Percentiles rank a stretch among this genome's conserved stretches.
phyloP scores from a whole-genome alignment of 352 stramenopile genomes.

The Phytophthora fragariae region DNA sequence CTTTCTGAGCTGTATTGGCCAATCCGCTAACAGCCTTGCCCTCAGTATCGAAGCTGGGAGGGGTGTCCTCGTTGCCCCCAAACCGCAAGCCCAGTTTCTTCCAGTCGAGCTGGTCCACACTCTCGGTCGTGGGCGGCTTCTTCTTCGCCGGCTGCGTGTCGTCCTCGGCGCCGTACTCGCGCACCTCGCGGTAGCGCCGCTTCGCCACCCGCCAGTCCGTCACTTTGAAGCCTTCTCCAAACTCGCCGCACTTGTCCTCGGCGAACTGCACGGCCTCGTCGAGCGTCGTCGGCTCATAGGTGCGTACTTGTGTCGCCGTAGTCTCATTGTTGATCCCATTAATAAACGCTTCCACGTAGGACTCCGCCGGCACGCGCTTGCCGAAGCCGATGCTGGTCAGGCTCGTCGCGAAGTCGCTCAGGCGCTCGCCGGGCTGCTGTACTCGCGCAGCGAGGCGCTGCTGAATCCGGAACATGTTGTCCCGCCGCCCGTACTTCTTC shows the following conservation, averaged over 20 bases:
- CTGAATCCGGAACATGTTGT: too few species aligned
- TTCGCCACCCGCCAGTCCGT: too few species aligned
- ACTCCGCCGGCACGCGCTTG: not conserved
- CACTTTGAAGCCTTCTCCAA: too few species aligned
- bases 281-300: not conserved
- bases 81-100: not conserved
- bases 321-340: not conserved
- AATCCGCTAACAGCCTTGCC: not conserved
- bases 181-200: too few species aligned
- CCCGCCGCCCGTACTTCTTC: too few species aligned
- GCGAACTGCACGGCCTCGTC: conserved; percentile 44
- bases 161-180: too few species aligned
- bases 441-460: too few species aligned
- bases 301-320: not conserved
- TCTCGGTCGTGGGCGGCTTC: not conserved
- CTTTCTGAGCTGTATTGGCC: not conserved
- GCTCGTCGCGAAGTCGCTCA: too few species aligned
- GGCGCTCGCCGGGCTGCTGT: too few species aligned
- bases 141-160: too few species aligned
- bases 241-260: not conserved
- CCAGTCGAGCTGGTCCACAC: not conserved
- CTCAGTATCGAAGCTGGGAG: not conserved
- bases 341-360: not conserved
- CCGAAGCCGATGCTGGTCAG: not conserved
- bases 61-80: not conserved